Evolutionary conservation across 768 basidiomycete genomes (phyloP).

Genomic region (Porphyrellus cyaneotinctus): DNA sequence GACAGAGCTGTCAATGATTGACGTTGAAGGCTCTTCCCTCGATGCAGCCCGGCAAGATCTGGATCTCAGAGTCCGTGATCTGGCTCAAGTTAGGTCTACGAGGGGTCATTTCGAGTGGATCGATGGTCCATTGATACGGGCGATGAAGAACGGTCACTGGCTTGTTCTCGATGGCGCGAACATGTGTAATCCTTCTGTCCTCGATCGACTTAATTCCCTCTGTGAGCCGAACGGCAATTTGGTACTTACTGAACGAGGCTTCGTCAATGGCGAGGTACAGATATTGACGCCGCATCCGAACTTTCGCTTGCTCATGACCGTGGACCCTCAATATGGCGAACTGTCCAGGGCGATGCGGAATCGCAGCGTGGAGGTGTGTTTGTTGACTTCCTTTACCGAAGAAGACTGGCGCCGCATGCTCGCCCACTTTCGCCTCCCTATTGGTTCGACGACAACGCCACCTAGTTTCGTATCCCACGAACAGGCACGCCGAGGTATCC

Average conservation of each 20-base stretch:
- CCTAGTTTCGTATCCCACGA: slow-evolving; percentile 18
- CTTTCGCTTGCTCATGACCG: slow-evolving; percentile 92
- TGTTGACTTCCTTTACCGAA: slow-evolving; percentile 35
- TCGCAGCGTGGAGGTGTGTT: slow-evolving; percentile 81
- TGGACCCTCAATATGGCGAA: slow-evolving; percentile 89
- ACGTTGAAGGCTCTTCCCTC: slow-evolving; percentile 9
- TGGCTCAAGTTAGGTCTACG: slow-evolving; percentile 23
- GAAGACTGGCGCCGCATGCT: slow-evolving; percentile 48
- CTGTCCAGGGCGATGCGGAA: slow-evolving; percentile 98
- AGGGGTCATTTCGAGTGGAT: slow-evolving; percentile 85
- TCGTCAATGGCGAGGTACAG: slow-evolving; percentile 71
- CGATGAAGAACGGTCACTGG: slow-evolving; percentile 88
- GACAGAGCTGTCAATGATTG: slow-evolving; percentile 21
- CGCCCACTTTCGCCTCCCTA: slow-evolving; percentile 51
- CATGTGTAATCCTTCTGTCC: slow-evolving; percentile 89
- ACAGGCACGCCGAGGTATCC: slow-evolving; percentile 26
- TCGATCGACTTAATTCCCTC: slow-evolving; percentile 94
- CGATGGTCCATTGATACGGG: slow-evolving; percentile 85
- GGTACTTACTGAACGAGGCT: slow-evolving; percentile 86
- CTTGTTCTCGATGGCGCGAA: slow-evolving; percentile 90
- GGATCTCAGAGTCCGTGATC: slow-evolving; percentile 18
- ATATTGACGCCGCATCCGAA: slow-evolving; percentile 76
- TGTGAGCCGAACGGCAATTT: slow-evolving; percentile 84
- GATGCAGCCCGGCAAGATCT: slow-evolving; percentile 13
- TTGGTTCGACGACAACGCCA: slow-evolving; percentile 2